phyloP scores from a whole-genome alignment of 2,329 filamentous ascomycete species.

The Biscogniauxia sp. region DNA sequence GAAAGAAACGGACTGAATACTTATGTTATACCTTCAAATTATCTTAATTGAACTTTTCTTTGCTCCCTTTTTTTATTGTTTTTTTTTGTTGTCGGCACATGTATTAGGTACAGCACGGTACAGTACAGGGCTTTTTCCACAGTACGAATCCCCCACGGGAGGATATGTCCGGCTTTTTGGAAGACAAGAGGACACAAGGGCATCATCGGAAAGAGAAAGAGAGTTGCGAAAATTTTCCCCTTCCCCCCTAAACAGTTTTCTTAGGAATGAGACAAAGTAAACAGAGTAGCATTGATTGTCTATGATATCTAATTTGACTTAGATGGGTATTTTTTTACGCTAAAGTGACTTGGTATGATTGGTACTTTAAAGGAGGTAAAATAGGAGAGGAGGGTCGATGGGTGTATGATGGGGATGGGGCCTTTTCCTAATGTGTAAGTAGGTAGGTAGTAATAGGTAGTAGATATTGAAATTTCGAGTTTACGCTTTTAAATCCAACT shows the following conservation, averaged over 20 bases:
- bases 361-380: too few relatives aligned
- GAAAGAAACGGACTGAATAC: constrained; percentile 1
- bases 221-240: constrained; percentile 6
- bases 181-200: constrained; percentile 7
- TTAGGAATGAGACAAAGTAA: constrained; percentile 1
- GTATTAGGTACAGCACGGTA: constrained; percentile 15
- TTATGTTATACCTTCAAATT: not conserved
- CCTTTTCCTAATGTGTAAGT: too few relatives aligned
- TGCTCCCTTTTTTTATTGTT: constrained; percentile 8
- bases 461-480: too few relatives aligned
- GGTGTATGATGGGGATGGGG: too few relatives aligned
- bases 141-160: constrained; percentile 24
- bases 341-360: too few relatives aligned
- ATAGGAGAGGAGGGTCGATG: too few relatives aligned
- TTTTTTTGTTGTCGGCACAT: constrained; percentile 20
- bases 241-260: not conserved
- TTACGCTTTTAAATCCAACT: too few relatives aligned
- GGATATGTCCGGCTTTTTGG: constrained; percentile 15
- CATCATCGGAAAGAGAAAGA: constrained; percentile 3
- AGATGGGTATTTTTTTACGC: too few relatives aligned
- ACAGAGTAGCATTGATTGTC: constrained; percentile 7
- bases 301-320: too few relatives aligned
- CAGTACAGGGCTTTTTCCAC: constrained; percentile 13
- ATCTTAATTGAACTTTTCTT: not conserved
- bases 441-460: too few relatives aligned